Evolutionary conservation across 768 basidiomycete species (phyloP).

Genomic region (Lentinula boryana): DNA sequence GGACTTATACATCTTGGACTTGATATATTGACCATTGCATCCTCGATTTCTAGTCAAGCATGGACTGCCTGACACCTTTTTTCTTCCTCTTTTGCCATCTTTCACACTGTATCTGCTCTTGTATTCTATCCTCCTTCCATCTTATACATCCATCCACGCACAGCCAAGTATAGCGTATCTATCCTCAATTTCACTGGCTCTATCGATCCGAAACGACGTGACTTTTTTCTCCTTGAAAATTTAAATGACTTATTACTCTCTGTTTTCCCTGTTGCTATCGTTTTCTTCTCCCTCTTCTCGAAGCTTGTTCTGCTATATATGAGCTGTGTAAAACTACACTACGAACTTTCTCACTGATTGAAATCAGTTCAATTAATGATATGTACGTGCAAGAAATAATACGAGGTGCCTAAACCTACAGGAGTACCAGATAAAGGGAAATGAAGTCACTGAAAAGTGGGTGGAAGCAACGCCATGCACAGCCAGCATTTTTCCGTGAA

Average conservation of each 20-base stretch:
- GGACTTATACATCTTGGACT: neutral
- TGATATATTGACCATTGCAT: neutral
- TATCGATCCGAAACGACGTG: no score
- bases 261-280: conserved; percentile 18
- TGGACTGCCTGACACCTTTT: no score
- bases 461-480: no score
- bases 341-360: conserved; percentile 40
- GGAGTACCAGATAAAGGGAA: no score
- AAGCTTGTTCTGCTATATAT: neutral
- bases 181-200: no score
- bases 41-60: neutral
- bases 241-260: conserved; percentile 15
- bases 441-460: no score
- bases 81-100: neutral
- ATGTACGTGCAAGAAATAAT: no score
- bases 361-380: conserved; percentile 10
- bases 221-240: neutral
- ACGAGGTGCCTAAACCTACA: no score
- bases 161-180: no score
- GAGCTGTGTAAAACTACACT: neutral
- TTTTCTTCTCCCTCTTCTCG: conserved; percentile 8
- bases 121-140: no score
- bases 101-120: neutral
- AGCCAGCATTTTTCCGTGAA: no score
- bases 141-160: no score